These are phyloP conservation scores for Clarireedia homoeocarpa DNA, from an alignment of 2,329 filamentous ascomycete species.

Conservation along the genomic window DNA sequence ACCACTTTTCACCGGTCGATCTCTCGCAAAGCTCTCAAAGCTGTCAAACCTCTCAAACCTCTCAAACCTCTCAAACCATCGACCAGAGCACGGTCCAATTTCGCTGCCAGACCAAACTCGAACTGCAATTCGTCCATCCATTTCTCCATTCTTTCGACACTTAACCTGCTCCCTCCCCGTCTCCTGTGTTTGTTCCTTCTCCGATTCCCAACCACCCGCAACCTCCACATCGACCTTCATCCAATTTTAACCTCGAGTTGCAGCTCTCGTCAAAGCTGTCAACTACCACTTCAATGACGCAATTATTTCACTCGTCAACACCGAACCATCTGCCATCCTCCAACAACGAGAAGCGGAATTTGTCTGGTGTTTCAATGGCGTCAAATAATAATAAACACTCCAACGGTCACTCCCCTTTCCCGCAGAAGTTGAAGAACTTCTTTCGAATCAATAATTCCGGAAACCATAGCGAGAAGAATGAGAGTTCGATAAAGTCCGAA, in stretches of 20 bases:
- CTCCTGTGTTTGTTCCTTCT: neutral
- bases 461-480: conserved; percentile 32
- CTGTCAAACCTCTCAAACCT: too few relatives aligned
- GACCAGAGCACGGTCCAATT: neutral
- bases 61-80: too few relatives aligned
- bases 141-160: conserved; percentile 2
- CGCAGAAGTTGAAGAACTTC: conserved; percentile 62
- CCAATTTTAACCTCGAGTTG: conserved; percentile 10
- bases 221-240: too few relatives aligned
- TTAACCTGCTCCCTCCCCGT: neutral
- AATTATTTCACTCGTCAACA: conserved; percentile 24
- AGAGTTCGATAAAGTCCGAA: conserved; percentile 29
- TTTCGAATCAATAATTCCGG: conserved; percentile 55
- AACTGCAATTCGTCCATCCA: neutral
- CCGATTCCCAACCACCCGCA: too few relatives aligned
- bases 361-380: conserved; percentile 28
- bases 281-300: conserved; percentile 22
- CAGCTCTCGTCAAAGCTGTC: conserved; percentile 26
- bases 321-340: conserved; percentile 18
- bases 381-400: conserved; percentile 40
- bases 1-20: too few relatives aligned
- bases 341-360: conserved; percentile 28
- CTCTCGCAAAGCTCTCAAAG: too few relatives aligned
- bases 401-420: conserved; percentile 51
- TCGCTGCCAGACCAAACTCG: too few relatives aligned